Evolutionary conservation across 495 filamentous ascomycete species (phyloP).

Genomic region (Talaromyces liani): DNA sequence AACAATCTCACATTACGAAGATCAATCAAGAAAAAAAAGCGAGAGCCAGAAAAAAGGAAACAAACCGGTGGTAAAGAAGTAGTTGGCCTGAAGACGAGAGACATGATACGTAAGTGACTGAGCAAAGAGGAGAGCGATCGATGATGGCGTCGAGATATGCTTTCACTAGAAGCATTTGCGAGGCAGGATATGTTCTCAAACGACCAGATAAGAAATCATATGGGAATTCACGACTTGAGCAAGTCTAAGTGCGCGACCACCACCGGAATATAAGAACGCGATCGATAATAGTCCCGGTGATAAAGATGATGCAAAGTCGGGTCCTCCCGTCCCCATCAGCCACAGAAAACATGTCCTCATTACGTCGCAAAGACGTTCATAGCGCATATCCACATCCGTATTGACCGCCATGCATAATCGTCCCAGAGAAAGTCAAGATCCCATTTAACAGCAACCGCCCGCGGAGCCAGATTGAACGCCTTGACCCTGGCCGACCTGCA

Average conservation of each 20-base stretch:
- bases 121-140: slow-evolving; percentile 25
- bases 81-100: slow-evolving; percentile 11
- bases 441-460: slow-evolving; percentile 85
- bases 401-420: neutral
- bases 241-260: neutral
- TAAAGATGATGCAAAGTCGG: neutral
- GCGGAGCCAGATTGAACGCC: slow-evolving; percentile 87
- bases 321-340: neutral
- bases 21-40: slow-evolving; percentile 6
- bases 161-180: neutral
- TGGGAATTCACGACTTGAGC: neutral
- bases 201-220: neutral
- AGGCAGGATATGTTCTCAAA: neutral
- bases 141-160: neutral
- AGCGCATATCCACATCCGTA: neutral
- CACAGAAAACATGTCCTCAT: neutral
- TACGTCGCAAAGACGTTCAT: neutral
- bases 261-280: neutral
- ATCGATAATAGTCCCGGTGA: neutral
- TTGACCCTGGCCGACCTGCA: slow-evolving; percentile 89
- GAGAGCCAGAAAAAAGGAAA: slow-evolving; percentile 18
- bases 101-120: slow-evolving; percentile 14
- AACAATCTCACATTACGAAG: slow-evolving; percentile 12
- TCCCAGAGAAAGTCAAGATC: slow-evolving; percentile 11
- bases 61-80: slow-evolving; percentile 12